A percentile compares a stretch with the other conserved stretches of the same genome.
Evolutionary conservation across 306 rosid genomes (phyloP).

Genomic region (Cucumis melo): DNA sequence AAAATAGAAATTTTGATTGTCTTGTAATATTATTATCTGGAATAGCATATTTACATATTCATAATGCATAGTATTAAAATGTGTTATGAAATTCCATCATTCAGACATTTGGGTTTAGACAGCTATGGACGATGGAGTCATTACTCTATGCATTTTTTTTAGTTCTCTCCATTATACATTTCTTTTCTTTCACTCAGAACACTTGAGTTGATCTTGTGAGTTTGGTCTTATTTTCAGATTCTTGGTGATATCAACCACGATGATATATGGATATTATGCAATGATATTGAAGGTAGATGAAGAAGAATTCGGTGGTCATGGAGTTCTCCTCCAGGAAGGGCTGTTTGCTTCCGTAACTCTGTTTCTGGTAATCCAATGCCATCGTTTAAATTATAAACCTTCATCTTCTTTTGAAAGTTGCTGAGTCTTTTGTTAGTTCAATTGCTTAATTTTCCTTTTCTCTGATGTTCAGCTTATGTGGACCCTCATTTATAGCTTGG

Average conservation of each 20-base stretch:
- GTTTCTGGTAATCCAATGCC: conserved; percentile 58
- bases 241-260: conserved; percentile 51
- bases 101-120: background rate
- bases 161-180: background rate
- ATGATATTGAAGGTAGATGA: conserved; percentile 80
- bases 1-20: background rate
- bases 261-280: conserved; percentile 73
- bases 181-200: background rate
- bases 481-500: conserved; percentile 87
- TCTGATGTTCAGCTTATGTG: conserved; percentile 66
- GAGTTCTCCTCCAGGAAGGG: conserved; percentile 96
- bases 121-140: background rate
- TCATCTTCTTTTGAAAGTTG: background rate
- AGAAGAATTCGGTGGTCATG: conserved; percentile 94
- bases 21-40: background rate
- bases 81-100: background rate
- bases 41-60: background rate
- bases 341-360: conserved; percentile 87
- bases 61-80: background rate
- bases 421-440: background rate
- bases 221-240: conserved; percentile 40
- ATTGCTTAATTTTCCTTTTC: background rate
- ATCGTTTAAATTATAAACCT: background rate
- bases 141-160: background rate
- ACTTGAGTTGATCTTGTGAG: background rate